Percentiles rank a stretch among this genome's conserved stretches.
Conservation (phyloP, 1,139 yeast genomes). For the Zygoascus hellenicus region DNA sequence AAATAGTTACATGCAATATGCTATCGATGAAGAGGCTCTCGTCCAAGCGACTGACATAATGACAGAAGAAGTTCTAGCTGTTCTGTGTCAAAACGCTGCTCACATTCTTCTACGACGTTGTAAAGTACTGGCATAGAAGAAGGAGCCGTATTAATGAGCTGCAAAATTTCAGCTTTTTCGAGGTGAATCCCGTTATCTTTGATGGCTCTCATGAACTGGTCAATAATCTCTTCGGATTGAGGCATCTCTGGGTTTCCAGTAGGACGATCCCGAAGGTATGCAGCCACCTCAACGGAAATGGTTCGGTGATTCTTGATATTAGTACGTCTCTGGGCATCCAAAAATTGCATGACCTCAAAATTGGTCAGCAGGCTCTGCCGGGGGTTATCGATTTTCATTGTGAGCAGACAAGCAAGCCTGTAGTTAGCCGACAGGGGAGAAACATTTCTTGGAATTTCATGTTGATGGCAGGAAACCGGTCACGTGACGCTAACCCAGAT, state of each 20-base stretch:
- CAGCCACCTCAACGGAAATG: constrained; percentile 54
- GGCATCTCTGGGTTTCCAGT: constrained; percentile 35
- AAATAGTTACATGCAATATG: not conserved
- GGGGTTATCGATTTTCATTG: constrained; percentile 39
- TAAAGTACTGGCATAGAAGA: constrained; percentile 71
- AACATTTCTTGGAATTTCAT: no score
- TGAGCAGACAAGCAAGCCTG: not conserved
- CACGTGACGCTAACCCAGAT: no score
- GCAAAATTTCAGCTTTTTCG: constrained; percentile 80
- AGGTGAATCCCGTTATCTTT: constrained; percentile 50
- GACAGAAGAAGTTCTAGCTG: constrained; percentile 31
- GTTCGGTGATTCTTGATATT: constrained; percentile 36
- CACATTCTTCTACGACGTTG: constrained; percentile 87
- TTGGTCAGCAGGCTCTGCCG: constrained; percentile 66
- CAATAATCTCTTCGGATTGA: constrained; percentile 46
- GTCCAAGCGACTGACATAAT: constrained; percentile 18
- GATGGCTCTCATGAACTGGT: constrained; percentile 42
- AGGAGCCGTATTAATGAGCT: constrained; percentile 76
- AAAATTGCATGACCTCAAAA: constrained; percentile 61
- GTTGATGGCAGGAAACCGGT: no score
- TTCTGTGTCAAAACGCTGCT: constrained; percentile 64
- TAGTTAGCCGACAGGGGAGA: no score
- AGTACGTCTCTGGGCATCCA: constrained; percentile 35
- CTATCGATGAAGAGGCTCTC: constrained; percentile 21
- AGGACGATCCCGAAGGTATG: constrained; percentile 46